Conservation (phyloP, 2,329 filamentous ascomycete species). For the Paramyrothecium sp. region DNA sequence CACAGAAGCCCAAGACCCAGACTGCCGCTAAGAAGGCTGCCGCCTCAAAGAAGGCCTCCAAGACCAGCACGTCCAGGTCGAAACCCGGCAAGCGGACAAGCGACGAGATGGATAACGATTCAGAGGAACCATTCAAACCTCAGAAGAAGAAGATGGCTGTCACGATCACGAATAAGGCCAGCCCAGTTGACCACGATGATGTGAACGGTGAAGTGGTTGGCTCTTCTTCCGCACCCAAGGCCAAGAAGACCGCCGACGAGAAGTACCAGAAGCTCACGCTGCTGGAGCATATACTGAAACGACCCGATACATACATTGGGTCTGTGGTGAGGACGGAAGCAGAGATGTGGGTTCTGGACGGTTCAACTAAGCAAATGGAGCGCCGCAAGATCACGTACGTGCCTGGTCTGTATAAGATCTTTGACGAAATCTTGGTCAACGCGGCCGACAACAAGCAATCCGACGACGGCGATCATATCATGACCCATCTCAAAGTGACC, state of each 20-base stretch:
- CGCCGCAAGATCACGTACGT: conserved; percentile 80
- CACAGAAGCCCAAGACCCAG: conserved; percentile 58
- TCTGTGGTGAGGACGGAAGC: conserved; percentile 85
- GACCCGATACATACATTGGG: conserved; percentile 98
- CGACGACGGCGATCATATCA: conserved; percentile 74
- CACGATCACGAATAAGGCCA: conserved; percentile 65
- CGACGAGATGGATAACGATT: conserved; percentile 62
- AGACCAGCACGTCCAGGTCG: conserved; percentile 65
- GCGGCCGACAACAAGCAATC: conserved; percentile 97
- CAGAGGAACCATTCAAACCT: conserved; percentile 74
- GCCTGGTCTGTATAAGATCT: conserved; percentile 98
- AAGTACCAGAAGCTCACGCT: conserved; percentile 93
- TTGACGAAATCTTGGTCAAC: conserved; percentile 97
- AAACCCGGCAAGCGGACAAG: conserved; percentile 20
- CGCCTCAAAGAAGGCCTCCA: conserved; percentile 68
- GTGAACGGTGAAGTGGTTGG: conserved; percentile 75
- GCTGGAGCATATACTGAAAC: conserved; percentile 94
- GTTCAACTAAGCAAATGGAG: conserved; percentile 80
- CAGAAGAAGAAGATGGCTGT: conserved; percentile 80
- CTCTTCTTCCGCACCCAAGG: conserved; percentile 34
- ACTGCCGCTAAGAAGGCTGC: conserved; percentile 49
- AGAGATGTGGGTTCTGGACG: conserved; percentile 96
- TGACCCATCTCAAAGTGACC: conserved; percentile 84
- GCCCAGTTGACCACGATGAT: conserved; percentile 68
- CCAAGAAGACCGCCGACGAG: conserved; percentile 66